A percentile compares a stretch with the other conserved stretches of the same genome.
phyloP scores from a whole-genome alignment of 148 eudicot genomes.

The Rhododendron mucronatum region DNA sequence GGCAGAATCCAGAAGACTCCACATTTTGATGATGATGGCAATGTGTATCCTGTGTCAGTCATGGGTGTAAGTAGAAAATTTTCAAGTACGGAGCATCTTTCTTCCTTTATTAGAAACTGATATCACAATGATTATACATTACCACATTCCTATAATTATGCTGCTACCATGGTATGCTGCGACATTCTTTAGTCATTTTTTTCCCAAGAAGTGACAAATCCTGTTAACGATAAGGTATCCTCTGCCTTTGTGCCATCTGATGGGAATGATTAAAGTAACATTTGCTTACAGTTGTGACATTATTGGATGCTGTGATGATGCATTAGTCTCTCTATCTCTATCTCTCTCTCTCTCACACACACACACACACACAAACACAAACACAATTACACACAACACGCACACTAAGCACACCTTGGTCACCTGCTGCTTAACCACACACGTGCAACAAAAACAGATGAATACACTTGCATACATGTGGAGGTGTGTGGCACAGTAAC shows the following conservation, averaged over 20 bases:
- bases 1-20: constrained; percentile 78
- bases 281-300: neutral
- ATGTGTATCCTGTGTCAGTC: constrained; percentile 60
- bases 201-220: neutral
- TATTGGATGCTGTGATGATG: neutral
- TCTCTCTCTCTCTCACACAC: neutral
- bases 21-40: constrained; percentile 60
- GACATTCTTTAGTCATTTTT: neutral
- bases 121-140: neutral
- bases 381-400: neutral
- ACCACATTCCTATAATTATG: neutral
- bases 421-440: neutral
- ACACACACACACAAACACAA: neutral
- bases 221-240: neutral
- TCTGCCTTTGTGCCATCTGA: neutral
- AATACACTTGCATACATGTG: neutral
- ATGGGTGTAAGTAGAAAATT: constrained; percentile 58
- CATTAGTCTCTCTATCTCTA: neutral
- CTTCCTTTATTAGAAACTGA: neutral
- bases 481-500: neutral
- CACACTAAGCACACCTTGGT: neutral
- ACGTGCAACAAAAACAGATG: neutral
- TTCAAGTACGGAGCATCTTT: neutral
- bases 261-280: neutral
- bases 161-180: neutral